Base-by-base conservation (phyloP, 129 eudicot species). In the Flaveria robusta region DNA sequence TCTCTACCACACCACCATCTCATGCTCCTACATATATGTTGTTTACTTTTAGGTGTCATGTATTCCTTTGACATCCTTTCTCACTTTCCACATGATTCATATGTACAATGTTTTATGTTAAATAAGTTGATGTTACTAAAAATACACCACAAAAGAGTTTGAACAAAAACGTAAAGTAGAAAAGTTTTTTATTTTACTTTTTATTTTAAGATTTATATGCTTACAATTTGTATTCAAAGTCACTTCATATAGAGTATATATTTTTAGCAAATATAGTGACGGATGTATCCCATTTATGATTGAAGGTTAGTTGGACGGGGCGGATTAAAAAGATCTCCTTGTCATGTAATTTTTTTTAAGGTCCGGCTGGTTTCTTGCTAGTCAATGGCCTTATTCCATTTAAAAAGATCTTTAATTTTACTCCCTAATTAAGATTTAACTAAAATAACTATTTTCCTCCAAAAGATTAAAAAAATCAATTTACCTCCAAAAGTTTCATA, bases 1-100 rank as follows among this genome's bases (percentile, higher is more conserved):
- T 66, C 47, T 80, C 31, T 19, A 73, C 74, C 69, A 41, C 22
- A 66, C 42, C 77, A 79, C 66, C 34, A 47, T 39, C 77, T 64
- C 58, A 60, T 60, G 20, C 55, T 63, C 71, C 27, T 59, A 58
- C 56, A 62, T 62, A 59, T 22, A n/a, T 42, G 18, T 79, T 66
- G 31, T 65, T 79, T 26, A 42, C 79, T 72, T 62, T 62, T 64
- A 80, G 47, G 41, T 51, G 34, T 62, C 5, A 34, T 39, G 45
- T 7, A n/a, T 71, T 72, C 27, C 37, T 0, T 23, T 11, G 8
- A 37, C 9, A 66, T 20, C 42, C 16, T n/a, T 31, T 54, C 45
- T 34, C 49, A 49, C 23, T 31, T 9, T 49, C 41, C n/a, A 20
- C 11, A 52, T 20, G 11, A 29, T 19, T 73, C 42, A 47, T 9